Base-by-base conservation (phyloP, 495 filamentous ascomycete species). In the Daldinia childiae region DNA sequence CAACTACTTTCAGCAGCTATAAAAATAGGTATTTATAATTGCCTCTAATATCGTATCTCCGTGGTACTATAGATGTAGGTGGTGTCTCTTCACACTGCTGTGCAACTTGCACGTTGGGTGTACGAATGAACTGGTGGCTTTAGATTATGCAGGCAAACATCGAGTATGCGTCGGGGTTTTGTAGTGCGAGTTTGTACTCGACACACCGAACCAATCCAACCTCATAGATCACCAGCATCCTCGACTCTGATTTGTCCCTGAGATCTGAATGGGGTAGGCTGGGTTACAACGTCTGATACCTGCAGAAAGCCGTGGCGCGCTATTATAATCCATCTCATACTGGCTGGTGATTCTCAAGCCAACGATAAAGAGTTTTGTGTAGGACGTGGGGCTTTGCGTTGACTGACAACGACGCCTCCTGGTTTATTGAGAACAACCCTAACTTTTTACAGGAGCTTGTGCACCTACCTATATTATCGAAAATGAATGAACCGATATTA, bases 141-240 rank as follows among this genome's bases (percentile, higher is more conserved):
- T 14, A 59, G 66, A 69, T 69, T 66, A 69, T 69, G 71, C 71
- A 69, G 66, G 66, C 71, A 73, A 73, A 69, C 71, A 69, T 69
- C 62, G 6, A 63, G 34, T 61, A 52, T 66, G 70, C 65, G 50
- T 68, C 70, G 70, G 70, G 70, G 21, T 57, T 68, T 73, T 73
- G 54, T 62, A 56, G 65, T 73, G 61, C 70, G 61, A 73, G 64
- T 73, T 61, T 41, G 55, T 57, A 61, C 68, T 61, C 26, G 56
- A 65, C 61, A 56, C 61, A 29, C 58, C 62, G 62, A 61, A 30
- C 58, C 71, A 63, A 69, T 50, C 34, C 30, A 57, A 55, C 54
- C 51, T 39, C 27, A 54, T 55, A 66, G 27, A 63, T 38, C 62
- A 27, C 52, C 62, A 45, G 41, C 62, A 27, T 32, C 50, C 51